Evolutionary conservation across 1,139 yeast species (phyloP).

Genomic region (Nakaseomyces bracarensis): DNA sequence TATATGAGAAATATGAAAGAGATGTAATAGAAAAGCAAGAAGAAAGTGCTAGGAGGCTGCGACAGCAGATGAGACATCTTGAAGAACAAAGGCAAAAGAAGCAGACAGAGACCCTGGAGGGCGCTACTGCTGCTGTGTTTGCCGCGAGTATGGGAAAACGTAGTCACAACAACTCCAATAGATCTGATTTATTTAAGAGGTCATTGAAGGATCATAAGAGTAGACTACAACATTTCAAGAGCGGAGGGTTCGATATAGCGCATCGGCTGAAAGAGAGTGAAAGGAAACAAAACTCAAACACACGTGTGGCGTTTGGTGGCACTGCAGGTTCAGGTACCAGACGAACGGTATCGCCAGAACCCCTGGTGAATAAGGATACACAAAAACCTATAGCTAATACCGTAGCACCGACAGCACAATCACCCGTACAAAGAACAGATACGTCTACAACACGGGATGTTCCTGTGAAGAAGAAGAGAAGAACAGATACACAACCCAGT

Average conservation of each 20-base stretch:
- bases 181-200: constrained; percentile 18
- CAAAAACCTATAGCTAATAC: background rate
- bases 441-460: background rate
- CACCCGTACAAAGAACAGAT: background rate
- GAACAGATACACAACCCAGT: constrained; percentile 14
- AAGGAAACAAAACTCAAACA: background rate
- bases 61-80: constrained; percentile 39
- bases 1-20: constrained; percentile 38
- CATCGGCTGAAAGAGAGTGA: constrained; percentile 1
- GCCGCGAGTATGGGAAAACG: constrained; percentile 3
- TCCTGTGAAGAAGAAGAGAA: constrained; percentile 16
- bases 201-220: constrained; percentile 20
- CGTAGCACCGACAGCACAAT: background rate
- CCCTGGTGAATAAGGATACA: background rate
- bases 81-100: constrained; percentile 41
- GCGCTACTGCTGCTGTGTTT: constrained; percentile 12
- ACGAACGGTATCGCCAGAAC: background rate
- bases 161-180: constrained; percentile 9
- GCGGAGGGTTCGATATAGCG: constrained; percentile 17
- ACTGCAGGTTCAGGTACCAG: constrained; percentile 12
- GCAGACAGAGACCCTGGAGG: constrained; percentile 35
- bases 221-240: constrained; percentile 21
- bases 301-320: constrained; percentile 25
- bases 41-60: constrained; percentile 42
- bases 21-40: constrained; percentile 43